Evolutionary conservation across 345 rosid species (phyloP), one percentile per base, ranked within the genome.

Genomic region (Salix udensis): DNA sequence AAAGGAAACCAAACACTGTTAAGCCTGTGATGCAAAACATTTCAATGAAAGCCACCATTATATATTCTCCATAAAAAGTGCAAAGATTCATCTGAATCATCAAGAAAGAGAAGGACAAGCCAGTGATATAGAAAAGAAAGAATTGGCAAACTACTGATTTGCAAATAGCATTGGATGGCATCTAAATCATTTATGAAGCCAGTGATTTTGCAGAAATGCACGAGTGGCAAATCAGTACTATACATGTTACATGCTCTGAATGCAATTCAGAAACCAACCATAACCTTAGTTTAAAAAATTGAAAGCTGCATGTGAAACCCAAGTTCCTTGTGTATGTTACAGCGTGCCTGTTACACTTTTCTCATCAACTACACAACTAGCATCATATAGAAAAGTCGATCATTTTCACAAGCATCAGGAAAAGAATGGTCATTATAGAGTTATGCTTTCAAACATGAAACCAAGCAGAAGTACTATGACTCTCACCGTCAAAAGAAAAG

Each of bases 401-500:
- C 67, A 58, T 64, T 44, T 48, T 30, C 31, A 50, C 6, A 24
- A 23, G 71, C 71, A 66, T 16, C 39, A 5, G 6, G 46, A 34
- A 42, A 48, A 18, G 8, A 67, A 9, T 46, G 26, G 9, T 40
- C 34, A 30, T 60, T 6, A 58, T 19, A 65, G 48, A 58, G 21
- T 24, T 37, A 21, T 9, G 58, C 52, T 37, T 55, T 24, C 30
- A 13, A 78, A 31, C 39, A 24, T 28, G 26, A 21, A 64, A 68
- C 28, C 5, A 31, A 21, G 72, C 50, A 62, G 16, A 74, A 80
- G 18, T 50, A 60, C 80, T 50, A 36, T 68, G 55, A 34, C 68
- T 87, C 68, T 87, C 82, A 93, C 99, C 88, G 97, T 92, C 82
- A 92, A 77, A 80, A 96, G 93, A 82, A 96, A 96, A 88, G n/a